Evolutionary conservation across 768 basidiomycete genomes (phyloP).

Genomic region (Russula vinacea): DNA sequence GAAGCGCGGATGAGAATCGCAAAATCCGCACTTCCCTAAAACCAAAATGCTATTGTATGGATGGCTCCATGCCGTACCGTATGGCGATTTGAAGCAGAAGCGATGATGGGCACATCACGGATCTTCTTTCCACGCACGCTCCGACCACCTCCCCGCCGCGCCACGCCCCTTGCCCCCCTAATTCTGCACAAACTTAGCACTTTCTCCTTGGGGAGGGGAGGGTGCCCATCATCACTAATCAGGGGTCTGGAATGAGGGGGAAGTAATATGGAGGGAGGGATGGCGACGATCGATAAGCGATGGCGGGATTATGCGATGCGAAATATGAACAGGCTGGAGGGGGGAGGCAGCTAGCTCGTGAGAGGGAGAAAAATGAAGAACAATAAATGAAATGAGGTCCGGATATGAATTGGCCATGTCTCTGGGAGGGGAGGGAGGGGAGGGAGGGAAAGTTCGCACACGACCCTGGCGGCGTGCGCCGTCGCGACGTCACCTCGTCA

Average conservation of each 20-base stretch:
- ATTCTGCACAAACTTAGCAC: neutral
- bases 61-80: neutral
- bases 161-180: neutral
- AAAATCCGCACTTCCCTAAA: neutral
- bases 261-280: neutral
- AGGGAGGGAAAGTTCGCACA: neutral
- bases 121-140: neutral
- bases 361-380: neutral
- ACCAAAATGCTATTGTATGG: neutral
- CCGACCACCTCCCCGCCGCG: neutral
- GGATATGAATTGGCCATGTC: slow-evolving; percentile 7
- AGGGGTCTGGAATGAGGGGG: neutral
- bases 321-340: too few species aligned
- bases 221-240: too few species aligned
- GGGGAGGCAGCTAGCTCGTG: neutral
- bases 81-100: too few species aligned
- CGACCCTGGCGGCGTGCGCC: neutral
- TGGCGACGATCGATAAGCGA: neutral
- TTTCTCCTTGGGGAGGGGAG: too few species aligned
- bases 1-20: neutral
- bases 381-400: neutral
- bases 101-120: neutral
- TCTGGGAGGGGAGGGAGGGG: neutral
- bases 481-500: neutral
- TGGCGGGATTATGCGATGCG: neutral